These are phyloP conservation scores for Cicer bijugum DNA, from an alignment of 306 rosid genomes.

Conservation along the genomic window DNA sequence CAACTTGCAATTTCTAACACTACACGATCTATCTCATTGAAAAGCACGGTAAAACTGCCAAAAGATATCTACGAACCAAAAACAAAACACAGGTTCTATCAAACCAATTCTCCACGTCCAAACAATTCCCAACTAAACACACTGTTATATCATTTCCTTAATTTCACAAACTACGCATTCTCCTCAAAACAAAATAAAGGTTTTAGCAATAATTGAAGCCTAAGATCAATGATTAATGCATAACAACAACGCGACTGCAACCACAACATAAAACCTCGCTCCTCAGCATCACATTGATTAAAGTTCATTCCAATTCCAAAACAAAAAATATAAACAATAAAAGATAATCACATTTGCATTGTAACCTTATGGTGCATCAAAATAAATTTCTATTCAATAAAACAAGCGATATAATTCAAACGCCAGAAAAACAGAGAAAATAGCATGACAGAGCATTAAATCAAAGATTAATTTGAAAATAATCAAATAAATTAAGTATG, in stretches of 20 bases:
- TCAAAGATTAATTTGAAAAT: background rate
- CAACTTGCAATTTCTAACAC: background rate
- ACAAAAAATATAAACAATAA: background rate
- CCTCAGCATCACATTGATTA: background rate
- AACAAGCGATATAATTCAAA: slow-evolving; percentile 7
- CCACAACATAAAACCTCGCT: background rate
- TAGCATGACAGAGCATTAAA: slow-evolving; percentile 12
- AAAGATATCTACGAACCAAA: slow-evolving; percentile 3
- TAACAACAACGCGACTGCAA: background rate
- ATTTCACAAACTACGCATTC: background rate
- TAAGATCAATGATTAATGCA: background rate
- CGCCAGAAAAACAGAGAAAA: slow-evolving; percentile 27
- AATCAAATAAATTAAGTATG: background rate
- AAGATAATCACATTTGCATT: slow-evolving; percentile 2
- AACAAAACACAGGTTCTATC: slow-evolving; percentile 6
- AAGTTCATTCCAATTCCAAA: background rate
- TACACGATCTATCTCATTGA: background rate
- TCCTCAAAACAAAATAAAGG: background rate
- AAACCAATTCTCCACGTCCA: slow-evolving; percentile 6
- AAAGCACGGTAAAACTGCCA: background rate
- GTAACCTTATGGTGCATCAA: background rate
- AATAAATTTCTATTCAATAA: background rate
- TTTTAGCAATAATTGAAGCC: background rate
- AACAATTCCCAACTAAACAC: background rate
- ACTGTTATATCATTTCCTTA: background rate